These are phyloP conservation scores for Xylaria sp. DNA, from an alignment of 2,329 filamentous ascomycete genomes.

Conservation along the genomic window DNA sequence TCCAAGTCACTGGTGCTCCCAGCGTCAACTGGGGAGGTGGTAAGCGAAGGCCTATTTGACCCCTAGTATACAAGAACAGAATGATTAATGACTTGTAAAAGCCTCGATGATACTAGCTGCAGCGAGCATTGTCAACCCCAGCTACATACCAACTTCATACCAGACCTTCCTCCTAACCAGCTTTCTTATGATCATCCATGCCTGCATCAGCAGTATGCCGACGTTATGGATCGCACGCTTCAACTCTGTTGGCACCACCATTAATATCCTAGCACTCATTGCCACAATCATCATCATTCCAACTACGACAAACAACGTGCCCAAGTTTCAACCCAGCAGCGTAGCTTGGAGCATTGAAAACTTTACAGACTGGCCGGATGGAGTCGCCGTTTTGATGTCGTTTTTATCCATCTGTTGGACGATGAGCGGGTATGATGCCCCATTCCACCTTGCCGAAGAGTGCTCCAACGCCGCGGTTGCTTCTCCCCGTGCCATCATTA, in stretches of 20 bases:
- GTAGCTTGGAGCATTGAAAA: slow-evolving; percentile 75
- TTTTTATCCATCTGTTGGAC: slow-evolving; percentile 59
- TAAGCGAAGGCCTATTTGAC: slow-evolving; percentile 33
- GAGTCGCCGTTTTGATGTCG: slow-evolving; percentile 74
- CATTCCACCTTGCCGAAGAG: slow-evolving; percentile 78
- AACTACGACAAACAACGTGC: slow-evolving; percentile 60
- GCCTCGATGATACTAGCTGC: slow-evolving; percentile 77
- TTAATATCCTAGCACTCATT: slow-evolving; percentile 75
- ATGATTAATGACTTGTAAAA: slow-evolving; percentile 19
- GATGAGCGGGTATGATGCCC: slow-evolving; percentile 49
- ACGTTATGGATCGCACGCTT: slow-evolving; percentile 76
- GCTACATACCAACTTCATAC: slow-evolving; percentile 71
- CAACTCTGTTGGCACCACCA: slow-evolving; percentile 74
- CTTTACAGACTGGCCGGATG: slow-evolving; percentile 73
- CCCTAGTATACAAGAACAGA: neutral
- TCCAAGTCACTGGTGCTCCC: slow-evolving; percentile 48
- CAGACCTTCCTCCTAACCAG: slow-evolving; percentile 75
- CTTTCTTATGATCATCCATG: slow-evolving; percentile 74
- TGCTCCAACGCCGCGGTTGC: slow-evolving; percentile 78
- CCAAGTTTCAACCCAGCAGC: slow-evolving; percentile 55
- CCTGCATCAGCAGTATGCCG: slow-evolving; percentile 73
- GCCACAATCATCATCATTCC: slow-evolving; percentile 76
- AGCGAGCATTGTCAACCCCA: slow-evolving; percentile 72
- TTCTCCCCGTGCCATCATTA: slow-evolving; percentile 75
- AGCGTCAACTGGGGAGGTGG: slow-evolving; percentile 49